Conservation (phyloP, 1,284 basidiomycete genomes). For the Tylopilus sp. region DNA sequence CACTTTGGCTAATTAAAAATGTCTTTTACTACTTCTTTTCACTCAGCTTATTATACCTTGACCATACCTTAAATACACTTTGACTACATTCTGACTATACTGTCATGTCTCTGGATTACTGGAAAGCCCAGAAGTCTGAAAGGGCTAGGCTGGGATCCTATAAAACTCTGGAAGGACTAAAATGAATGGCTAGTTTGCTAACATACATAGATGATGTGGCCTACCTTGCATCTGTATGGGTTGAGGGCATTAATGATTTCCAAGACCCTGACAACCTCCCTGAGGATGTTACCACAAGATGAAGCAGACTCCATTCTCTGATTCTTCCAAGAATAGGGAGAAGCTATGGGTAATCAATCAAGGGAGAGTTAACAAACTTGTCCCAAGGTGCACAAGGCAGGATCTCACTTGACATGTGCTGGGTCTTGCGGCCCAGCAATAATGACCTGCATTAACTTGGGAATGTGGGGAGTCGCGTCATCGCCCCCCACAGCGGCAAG, state of each 20-base stretch:
- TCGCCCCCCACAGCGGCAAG: slow-evolving; percentile 94
- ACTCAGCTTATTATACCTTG: no score
- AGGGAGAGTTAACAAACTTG: slow-evolving; percentile 93
- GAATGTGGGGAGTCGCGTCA: slow-evolving; percentile 80
- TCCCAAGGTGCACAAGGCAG: slow-evolving; percentile 90
- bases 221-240: slow-evolving; percentile 90
- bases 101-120: no score
- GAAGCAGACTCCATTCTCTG: slow-evolving; percentile 74
- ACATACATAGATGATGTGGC: no score
- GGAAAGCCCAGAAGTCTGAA: no score
- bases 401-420: slow-evolving; percentile 84
- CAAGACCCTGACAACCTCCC: slow-evolving; percentile 91
- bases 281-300: slow-evolving; percentile 85
- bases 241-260: slow-evolving; percentile 98
- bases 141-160: no score
- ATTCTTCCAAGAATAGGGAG: slow-evolving; percentile 87
- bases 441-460: slow-evolving; percentile 87
- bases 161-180: no score
- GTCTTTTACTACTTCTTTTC: no score
- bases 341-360: slow-evolving; percentile 89
- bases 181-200: no score
- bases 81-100: no score
- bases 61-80: no score
- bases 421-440: slow-evolving; percentile 87
- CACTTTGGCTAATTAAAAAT: no score